Evolutionary conservation across 441 rosid genomes (phyloP), one percentile per base, ranked within the genome.

Genomic region (Corymbia citriodora): DNA sequence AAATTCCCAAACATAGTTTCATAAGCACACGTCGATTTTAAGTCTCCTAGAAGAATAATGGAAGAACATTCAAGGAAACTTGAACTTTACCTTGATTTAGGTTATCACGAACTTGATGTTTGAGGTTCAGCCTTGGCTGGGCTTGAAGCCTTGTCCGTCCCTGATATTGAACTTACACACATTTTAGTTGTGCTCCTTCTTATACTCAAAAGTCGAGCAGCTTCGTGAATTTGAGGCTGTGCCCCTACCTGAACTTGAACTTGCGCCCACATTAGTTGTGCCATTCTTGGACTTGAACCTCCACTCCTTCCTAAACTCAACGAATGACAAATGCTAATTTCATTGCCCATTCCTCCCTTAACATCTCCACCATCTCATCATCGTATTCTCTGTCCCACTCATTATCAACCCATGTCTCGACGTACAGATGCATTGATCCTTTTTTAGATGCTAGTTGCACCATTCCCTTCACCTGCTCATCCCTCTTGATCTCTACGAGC

Each of bases 171-270:
- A 61, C n/a, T 61, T 15, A 19, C 3, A 0, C 19, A 19, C 72
- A n/a, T 14, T n/a, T n/a, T 1, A n/a, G 19, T 65, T 15, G 72
- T 4, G 19, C 36, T 36, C 72, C 72, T 68, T 68, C 11, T 23
- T 9, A 1, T 16, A 16, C 79, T 31, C 79, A 17, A 68, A 9
- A 16, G 45, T 68, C 12, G 1, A 17, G 45, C 79, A 9, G 25
- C 23, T 70, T 31, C 0, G 0, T 2, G 79, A 70, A 33, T 21
- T 0, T 2, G 79, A 70, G 3, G 7, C 11, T 68, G 1, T 33
- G 79, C 23, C 0, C 11, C 45, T 0, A 2, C 45, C 4, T 9
- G 45, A 17, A 31, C 18, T 31, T 31, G 12, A 68, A 65, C 33
- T n/a, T 14, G 72, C 0, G 9, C 5, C 36, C 36, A 3, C 15